phyloP scores from a whole-genome alignment of 352 stramenopile genomes.

The Phytophthora gonapodyides region DNA sequence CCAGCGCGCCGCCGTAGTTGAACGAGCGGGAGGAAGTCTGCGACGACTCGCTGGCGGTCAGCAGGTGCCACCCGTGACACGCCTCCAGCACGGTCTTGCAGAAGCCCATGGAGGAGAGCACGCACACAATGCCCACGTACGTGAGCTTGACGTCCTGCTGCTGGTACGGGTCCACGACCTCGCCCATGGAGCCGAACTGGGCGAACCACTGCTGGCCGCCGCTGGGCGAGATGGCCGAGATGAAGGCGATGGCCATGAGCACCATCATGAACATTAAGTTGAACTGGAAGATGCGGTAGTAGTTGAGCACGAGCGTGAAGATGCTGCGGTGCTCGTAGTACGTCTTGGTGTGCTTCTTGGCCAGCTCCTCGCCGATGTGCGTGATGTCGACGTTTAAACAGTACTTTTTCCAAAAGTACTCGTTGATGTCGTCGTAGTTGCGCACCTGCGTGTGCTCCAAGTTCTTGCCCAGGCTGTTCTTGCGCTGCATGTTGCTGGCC shows the following conservation, averaged over 20 bases:
- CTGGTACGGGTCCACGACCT: slow-evolving; percentile 59
- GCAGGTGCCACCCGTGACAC: slow-evolving; percentile 64
- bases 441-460: slow-evolving; percentile 70
- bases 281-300: slow-evolving; percentile 84
- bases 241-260: slow-evolving; percentile 63
- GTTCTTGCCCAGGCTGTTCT: slow-evolving; percentile 65
- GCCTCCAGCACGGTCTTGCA: slow-evolving; percentile 67
- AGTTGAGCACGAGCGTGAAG: slow-evolving; percentile 77
- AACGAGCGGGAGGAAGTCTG: slow-evolving; percentile 58
- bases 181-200: slow-evolving; percentile 60
- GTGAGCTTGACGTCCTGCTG: slow-evolving; percentile 66
- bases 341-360: slow-evolving; percentile 73
- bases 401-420: slow-evolving; percentile 81
- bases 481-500: slow-evolving; percentile 65
- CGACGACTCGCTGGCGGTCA: slow-evolving; percentile 44
- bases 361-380: slow-evolving; percentile 51
- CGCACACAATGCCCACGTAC: slow-evolving; percentile 58
- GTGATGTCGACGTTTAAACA: slow-evolving; percentile 62
- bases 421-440: slow-evolving; percentile 85
- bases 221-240: slow-evolving; percentile 60
- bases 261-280: slow-evolving; percentile 80
- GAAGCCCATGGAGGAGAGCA: slow-evolving; percentile 51
- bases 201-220: slow-evolving; percentile 61
- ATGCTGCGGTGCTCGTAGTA: slow-evolving; percentile 82
- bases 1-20: slow-evolving; percentile 63